phyloP scores from a whole-genome alignment of 225 moss, liverwort and hornwort species.

The Marchantia paleacea region DNA sequence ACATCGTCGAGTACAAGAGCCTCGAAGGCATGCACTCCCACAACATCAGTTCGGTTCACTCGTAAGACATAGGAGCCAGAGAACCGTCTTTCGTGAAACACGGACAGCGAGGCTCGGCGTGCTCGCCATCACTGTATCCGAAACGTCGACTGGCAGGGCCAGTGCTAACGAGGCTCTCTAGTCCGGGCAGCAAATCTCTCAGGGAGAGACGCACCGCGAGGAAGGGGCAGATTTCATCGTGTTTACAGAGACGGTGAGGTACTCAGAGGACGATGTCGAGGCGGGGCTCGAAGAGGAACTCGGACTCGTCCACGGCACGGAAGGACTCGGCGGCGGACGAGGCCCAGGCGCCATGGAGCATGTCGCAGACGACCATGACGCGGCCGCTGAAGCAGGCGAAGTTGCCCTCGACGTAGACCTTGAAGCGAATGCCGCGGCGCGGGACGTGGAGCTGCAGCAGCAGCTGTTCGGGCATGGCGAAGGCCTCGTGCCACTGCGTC shows the following conservation, averaged over 20 bases:
- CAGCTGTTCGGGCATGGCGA: not conserved
- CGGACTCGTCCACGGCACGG: not conserved
- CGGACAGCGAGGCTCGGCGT: too few species aligned
- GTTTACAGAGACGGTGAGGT: not conserved
- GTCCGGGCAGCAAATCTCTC: too few species aligned
- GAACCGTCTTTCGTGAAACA: too few species aligned
- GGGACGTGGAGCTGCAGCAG: not conserved
- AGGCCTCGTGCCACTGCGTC: not conserved
- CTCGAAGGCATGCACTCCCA: too few species aligned
- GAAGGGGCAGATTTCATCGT: too few species aligned
- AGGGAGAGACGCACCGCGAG: too few species aligned
- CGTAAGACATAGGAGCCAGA: too few species aligned
- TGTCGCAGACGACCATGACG: not conserved
- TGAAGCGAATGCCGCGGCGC: not conserved
- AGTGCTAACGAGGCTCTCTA: too few species aligned
- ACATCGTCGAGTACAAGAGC: too few species aligned
- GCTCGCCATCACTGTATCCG: too few species aligned
- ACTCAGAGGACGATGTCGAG: not conserved
- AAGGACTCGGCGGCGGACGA: not conserved
- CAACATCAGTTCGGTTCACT: too few species aligned
- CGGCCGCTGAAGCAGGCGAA: not conserved
- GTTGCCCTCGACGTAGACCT: not conserved
- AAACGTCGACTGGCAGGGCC: too few species aligned
- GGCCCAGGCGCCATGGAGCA: not conserved
- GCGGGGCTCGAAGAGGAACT: not conserved